Base-by-base conservation (phyloP, 2,329 filamentous ascomycete species). In the Celoporthe dispersa region DNA sequence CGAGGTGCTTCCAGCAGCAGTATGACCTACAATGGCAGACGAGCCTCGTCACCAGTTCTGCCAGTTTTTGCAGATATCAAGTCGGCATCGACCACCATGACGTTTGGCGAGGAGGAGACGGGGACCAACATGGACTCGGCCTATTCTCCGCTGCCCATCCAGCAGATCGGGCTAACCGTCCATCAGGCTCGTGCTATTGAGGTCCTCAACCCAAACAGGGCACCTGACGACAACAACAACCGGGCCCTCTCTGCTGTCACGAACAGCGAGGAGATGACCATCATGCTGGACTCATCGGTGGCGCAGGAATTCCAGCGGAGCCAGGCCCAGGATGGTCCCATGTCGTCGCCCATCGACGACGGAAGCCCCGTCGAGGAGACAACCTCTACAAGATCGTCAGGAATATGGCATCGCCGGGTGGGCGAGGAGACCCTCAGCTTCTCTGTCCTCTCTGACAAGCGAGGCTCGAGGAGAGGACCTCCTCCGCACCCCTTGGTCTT, bases 361-460 rank as follows among this genome's bases (percentile, higher is more conserved):
- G 70, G 74, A 11, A 73, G 72, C 31, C 67, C 73, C 8, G 62
- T 70, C 1, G 71, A 73, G 2, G 70, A 74, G 35, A 67, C 71
- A 28, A 71, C 72, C 12, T 76, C 76, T 11, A 71, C 69, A 51
- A 59, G 64, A 25, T 76, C 75, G 12, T 72, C 71, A 28, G 64
- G 68, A 37, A 73, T 76, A 53, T 90, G 87, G 83, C 87, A 90
- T 75, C 83, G 81, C 48, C 86, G 88, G 2, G 80, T 90, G 63
- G 89, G 89, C 33, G 86, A 90, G 60, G 80, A 85, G 31, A 85
- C 85, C 68, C 87, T 86, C 31, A 84, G 86, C 1, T 91, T 91
- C 74, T 89, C 89, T 1, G 82, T 82, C 48, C 83, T 87, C 70
- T 83, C 82, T 74, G 78, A 81, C 51, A 81, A 79, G 67, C 77